Evolutionary conservation across 2,329 filamentous ascomycete species (phyloP).

Genomic region (Phaeoacremonium minimum): DNA sequence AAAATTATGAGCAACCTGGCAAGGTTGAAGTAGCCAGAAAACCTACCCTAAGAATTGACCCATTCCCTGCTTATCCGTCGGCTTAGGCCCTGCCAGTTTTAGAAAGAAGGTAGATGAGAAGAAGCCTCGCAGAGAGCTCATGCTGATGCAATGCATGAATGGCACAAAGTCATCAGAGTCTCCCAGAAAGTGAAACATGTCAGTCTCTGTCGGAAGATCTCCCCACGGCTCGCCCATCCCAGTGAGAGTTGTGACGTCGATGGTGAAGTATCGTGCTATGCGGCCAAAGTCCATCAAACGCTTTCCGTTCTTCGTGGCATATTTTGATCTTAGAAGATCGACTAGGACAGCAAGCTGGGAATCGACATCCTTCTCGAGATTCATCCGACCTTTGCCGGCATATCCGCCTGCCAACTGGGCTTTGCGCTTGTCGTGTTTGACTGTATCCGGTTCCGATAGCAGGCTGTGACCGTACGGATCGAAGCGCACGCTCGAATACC

Average conservation of each 20-base stretch:
- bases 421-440: slow-evolving; percentile 20
- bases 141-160: slow-evolving; percentile 1
- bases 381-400: slow-evolving; percentile 17
- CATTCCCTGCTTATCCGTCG: slow-evolving; percentile 7
- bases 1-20: no score
- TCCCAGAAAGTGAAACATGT: slow-evolving; percentile 3
- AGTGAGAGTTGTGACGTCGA: slow-evolving; percentile 6
- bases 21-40: no score
- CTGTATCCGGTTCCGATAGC: slow-evolving; percentile 16
- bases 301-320: no score
- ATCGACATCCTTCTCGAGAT: slow-evolving; percentile 16
- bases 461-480: slow-evolving; percentile 19
- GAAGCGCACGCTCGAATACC: slow-evolving; percentile 18
- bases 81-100: not conserved
- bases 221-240: slow-evolving; percentile 9
- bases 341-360: slow-evolving; percentile 6
- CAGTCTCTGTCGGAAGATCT: slow-evolving; percentile 5
- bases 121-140: no score
- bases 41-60: slow-evolving; percentile 7
- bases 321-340: no score
- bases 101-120: slow-evolving; percentile 3
- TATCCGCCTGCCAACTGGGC: slow-evolving; percentile 18
- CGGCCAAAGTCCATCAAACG: slow-evolving; percentile 8
- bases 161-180: slow-evolving; percentile 1
- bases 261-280: slow-evolving; percentile 6